Base-by-base conservation (phyloP, 176 grass and related monocot species). In the Carex littledalei region DNA sequence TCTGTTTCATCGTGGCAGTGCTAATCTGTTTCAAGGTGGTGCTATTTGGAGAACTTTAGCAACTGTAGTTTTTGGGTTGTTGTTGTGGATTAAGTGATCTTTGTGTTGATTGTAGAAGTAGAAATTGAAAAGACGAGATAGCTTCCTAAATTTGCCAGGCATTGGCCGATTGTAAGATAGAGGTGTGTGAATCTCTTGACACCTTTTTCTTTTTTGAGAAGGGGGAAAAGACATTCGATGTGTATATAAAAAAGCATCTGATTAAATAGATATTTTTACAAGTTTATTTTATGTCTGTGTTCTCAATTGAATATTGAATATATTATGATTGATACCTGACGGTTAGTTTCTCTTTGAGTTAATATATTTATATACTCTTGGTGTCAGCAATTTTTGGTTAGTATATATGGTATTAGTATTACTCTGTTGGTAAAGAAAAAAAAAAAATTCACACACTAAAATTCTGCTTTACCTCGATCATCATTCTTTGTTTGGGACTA, bases 71-170 rank as follows among this genome's bases (percentile, higher is more conserved):
- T 67, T 83, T 8, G 39, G 57, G 52, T 54, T 83, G 21, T 68
- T 83, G 21, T 66, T 83, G 18, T 67, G 81, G 63, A 54, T 9
- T 16, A 83, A n/a, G 31, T 64, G 39, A 83, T 78, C 47, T 56
- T 31, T 78, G 20, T 56, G 24, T 78, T 32, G 50, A 56, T 32
- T 56, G 22, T 56, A 56, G 73, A 55, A 77, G 1, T 24, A 75
- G 20, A 76, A 15, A 50, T 45, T 52, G 43, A 52, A 15, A 76
- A 6, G 5, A 12, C 45, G 45, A 52, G 7, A 49, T 14, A 74
- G 20, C 43, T 74, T 50, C 43, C 47, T 50, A 50, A 50, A 10
- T 12, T 50, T 22, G n/a, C 47, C 47, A 22, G 39, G 70, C n/a
- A 45, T 74, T 50, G 18, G 41, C 20, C 43, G 11, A 29, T 29